Evolutionary conservation across 2,329 filamentous ascomycete species (phyloP), one percentile per base, ranked within the genome.

Genomic region (Leptographium lundbergii): DNA sequence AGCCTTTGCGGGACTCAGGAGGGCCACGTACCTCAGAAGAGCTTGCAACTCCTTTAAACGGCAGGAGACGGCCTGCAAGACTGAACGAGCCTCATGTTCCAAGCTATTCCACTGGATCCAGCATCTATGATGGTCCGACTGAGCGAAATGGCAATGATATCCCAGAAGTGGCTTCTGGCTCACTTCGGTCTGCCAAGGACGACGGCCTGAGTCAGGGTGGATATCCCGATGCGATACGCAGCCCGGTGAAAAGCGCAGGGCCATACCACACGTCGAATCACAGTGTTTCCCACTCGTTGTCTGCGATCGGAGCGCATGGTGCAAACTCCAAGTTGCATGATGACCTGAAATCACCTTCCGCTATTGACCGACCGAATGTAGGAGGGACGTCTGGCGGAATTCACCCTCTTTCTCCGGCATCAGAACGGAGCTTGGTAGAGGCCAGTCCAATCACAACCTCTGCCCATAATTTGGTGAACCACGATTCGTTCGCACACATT

Each of bases 391-490:
- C 75, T 2, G 45, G n/a, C 2, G 34, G 50, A 22, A 32, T 24
- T 14, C 52, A n/a, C 13, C n/a, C 57, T 3, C 22, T 51, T 24
- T 32, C 52, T 6, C 7, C 57, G 13, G 25, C 24, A 10, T 14
- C 25, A 11, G 56, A 47, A 24, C 54, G 54, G 14, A 77, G 79
- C 56, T 79, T 75, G 17, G 76, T 80, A 19, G 81, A 82, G 68
- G 73, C 81, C 7, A 85, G 75, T 62, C 76, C 78, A 6, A 73
- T 84, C 63, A 81, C 73, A 65, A 82, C 80, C 6, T 80, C 82
- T 47, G 80, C 80, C 5, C 81, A 84, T 63, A 78, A 79, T 60
- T 81, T 74, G 17, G 73, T 84, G 14, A 76, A 79, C 54, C 81
- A 84, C 63, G 78, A 79, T 53, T 80, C 80, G 0, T 83, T 83